Evolutionary conservation across 305 asterid species (phyloP), one percentile per base, ranked within the genome.

Genomic region (Fraxinus sp.): DNA sequence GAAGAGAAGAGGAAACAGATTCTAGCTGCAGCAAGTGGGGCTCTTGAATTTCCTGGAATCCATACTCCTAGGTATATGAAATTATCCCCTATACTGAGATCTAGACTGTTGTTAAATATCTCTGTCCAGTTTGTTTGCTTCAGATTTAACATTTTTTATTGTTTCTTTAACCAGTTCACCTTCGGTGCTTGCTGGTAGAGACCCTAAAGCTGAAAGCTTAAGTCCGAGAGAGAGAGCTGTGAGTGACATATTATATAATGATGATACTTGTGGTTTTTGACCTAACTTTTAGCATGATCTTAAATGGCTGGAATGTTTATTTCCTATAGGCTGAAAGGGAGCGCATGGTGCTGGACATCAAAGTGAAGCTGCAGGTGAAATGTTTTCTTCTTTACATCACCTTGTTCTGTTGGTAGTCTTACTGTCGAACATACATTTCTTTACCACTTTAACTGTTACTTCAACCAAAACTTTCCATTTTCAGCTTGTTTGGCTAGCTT

Each of bases 211-310:
- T 82, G 97, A 91, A 85, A 92, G 98, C 87, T 84, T 94, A 81
- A 95, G 99, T 86, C 99, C 99, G n/a, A 90, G 94, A 84, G 99
- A 93, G 92, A 91, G 98, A 78, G 97, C 97, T 74, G 98, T 95
- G 89, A 86, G 98, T 92, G 81, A 83, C 81, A 71, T 82, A 62
- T 79, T 79, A 59, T 33, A 68, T 82, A 71, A 62, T 85, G 74
- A 68, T 64, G 33, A 64, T 80, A 79, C 33, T 37, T 85, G 82
- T 83, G 82, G 86, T 82, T 73, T 7, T 8, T 22, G 28, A 74
- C 41, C 80, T 77, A 78, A 77, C 83, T 57, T 72, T 76, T 81
- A 14, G 80, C 64, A 66, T 77, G 77, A 68, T 79, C 57, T 75
- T 79, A 55, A 79, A 46, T 80, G 32, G 22, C 70, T 79, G 70